These are phyloP conservation scores for Fusarium redolens DNA, from an alignment of 2,329 filamentous ascomycete genomes.

Conservation along the genomic window DNA sequence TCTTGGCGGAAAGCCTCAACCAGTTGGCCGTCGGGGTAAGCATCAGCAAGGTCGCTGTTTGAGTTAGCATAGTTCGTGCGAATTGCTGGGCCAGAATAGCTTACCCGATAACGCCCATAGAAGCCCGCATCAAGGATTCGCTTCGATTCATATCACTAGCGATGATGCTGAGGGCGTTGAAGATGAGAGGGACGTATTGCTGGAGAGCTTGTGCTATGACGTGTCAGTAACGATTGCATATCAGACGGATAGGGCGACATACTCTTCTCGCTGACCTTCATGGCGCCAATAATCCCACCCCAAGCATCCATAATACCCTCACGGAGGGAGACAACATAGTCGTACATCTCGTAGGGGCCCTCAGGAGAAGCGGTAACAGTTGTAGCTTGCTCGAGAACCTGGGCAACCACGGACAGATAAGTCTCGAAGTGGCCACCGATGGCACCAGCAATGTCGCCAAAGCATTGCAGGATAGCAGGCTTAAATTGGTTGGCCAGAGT, in stretches of 20 bases:
- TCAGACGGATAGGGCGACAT: slow-evolving; percentile 50
- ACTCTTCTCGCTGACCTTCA: slow-evolving; percentile 86
- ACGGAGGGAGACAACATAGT: slow-evolving; percentile 93
- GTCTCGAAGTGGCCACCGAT: slow-evolving; percentile 93
- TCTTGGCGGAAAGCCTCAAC: slow-evolving; percentile 87
- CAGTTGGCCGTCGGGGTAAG: slow-evolving; percentile 91
- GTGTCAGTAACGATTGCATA: slow-evolving; percentile 42
- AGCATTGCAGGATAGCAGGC: slow-evolving; percentile 96
- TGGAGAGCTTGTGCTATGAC: slow-evolving; percentile 73
- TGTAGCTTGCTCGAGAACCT: slow-evolving; percentile 93
- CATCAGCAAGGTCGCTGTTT: slow-evolving; percentile 87
- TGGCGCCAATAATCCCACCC: slow-evolving; percentile 94
- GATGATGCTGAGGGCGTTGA: slow-evolving; percentile 85
- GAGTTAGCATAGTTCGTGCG: slow-evolving; percentile 19
- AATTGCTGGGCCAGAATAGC: slow-evolving; percentile 46
- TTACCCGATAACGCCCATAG: slow-evolving; percentile 97
- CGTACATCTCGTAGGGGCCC: slow-evolving; percentile 92
- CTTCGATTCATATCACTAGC: slow-evolving; percentile 87
- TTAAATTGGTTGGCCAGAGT: slow-evolving; percentile 96
- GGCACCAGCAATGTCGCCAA: slow-evolving; percentile 95
- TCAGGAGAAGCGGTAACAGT: slow-evolving; percentile 82
- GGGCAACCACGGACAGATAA: slow-evolving; percentile 90
- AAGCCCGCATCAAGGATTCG: slow-evolving; percentile 90
- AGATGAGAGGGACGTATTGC: slow-evolving; percentile 86
- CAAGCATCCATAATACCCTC: slow-evolving; percentile 99